Evolutionary conservation across 2,329 filamentous ascomycete species (phyloP), one percentile per base, ranked within the genome.

Genomic region (Purpureocillium lavendulum): DNA sequence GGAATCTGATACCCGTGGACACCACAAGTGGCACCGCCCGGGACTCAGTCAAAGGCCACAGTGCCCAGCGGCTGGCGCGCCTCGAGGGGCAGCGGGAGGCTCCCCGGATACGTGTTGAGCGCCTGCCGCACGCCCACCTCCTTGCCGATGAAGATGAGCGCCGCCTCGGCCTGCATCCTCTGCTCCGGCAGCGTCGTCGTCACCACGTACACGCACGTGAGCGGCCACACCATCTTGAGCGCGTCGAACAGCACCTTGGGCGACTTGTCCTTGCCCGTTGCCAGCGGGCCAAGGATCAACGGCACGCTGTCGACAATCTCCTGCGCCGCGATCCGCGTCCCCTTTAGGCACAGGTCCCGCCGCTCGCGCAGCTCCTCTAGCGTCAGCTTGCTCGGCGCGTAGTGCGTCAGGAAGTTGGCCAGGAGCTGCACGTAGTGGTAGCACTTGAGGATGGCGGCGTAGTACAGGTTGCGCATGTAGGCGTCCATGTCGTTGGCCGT

Each of bases 121-220:
- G 61, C 63, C 39, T 65, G 60, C 32, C 53, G 51, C n/a, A 66
- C 52, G 8, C 63, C 63, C 14, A 60, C 42, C 31, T 63, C 60
- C 9, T 45, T 53, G 5, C 60, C 63, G 28, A 65, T 62, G 16
- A 57, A 55, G 3, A 42, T 33, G 12, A 66, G 44, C 4, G 52
- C 49, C 21, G 33, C 33, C 18, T 48, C 44, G 9, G 63, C 63
- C 11, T 45, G 41, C 2, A 41, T 40, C 17, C 50, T 51, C 33
- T 64, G 53, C 24, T 54, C 51, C 1, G 47, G 40, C 24, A 52
- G 49, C n/a, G 54, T 53, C 4, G 57, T 47, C 3, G 52, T 42
- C 7, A 56, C 44, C 11, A 57, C 40, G 28, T 54, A 58, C 15
- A 65, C 47, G 2, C 53, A 41, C 7, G 55, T 57, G 15, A 65